phyloP scores from a whole-genome alignment of 2,329 filamentous ascomycete genomes.

The Aureobasidium melanogenum region DNA sequence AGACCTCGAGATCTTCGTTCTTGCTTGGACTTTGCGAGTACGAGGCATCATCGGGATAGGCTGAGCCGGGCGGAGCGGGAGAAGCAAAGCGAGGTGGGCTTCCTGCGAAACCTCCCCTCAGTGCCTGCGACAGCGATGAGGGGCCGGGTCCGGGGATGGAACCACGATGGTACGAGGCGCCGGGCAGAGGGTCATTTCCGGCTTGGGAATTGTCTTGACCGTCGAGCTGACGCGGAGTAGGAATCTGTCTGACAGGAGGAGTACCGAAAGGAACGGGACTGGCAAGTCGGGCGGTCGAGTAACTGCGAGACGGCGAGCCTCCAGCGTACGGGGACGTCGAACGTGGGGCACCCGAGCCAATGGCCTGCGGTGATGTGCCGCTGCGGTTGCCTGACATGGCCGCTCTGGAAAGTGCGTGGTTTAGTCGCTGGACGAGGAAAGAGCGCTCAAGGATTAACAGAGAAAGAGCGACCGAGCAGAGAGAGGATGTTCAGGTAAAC shows the following conservation, averaged over 20 bases:
- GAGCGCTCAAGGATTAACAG: not conserved
- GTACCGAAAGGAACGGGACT: conserved; percentile 46
- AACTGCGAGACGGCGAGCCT: conserved; percentile 14
- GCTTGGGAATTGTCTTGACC: conserved; percentile 21
- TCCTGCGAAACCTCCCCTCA: conserved; percentile 64
- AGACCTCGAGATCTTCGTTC: conserved; percentile 82
- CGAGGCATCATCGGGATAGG: conserved; percentile 30
- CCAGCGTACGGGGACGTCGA: conserved; percentile 2
- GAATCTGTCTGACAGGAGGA: conserved; percentile 41
- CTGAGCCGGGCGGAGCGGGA: conserved; percentile 44
- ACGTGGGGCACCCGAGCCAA: conserved; percentile 1
- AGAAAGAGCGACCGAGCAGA: not conserved
- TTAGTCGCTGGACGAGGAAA: not conserved
- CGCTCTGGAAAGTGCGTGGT: not conserved
- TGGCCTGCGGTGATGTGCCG: conserved; percentile 4
- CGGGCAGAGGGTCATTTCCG: conserved; percentile 51
- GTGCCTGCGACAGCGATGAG: conserved; percentile 80
- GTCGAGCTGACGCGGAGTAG: conserved; percentile 39
- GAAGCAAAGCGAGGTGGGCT: conserved; percentile 61
- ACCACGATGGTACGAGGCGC: conserved; percentile 38
- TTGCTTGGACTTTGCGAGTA: conserved; percentile 51
- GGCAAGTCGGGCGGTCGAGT: conserved; percentile 45
- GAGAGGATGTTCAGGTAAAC: not conserved
- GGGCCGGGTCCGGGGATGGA: conserved; percentile 68
- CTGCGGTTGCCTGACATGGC: not conserved